Percentiles rank a stretch among this genome's conserved stretches.
phyloP scores from a whole-genome alignment of 139 green algal species.

The Astrephomene gubernaculifera region DNA sequence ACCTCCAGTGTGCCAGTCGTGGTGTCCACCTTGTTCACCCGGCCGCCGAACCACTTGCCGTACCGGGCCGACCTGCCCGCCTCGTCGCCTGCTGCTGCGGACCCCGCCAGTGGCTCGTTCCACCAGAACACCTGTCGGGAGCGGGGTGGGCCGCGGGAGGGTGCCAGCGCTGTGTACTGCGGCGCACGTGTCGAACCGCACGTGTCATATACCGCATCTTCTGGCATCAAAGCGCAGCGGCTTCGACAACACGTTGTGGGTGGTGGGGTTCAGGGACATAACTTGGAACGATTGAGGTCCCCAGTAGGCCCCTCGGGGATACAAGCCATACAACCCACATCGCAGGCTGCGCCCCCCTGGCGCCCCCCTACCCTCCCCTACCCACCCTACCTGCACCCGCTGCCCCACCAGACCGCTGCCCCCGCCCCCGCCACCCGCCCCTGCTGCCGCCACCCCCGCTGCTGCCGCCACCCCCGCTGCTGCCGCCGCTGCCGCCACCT shows the following conservation, averaged over 20 bases:
- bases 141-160: neutral
- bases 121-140: conserved; percentile 25
- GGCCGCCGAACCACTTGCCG: conserved; percentile 19
- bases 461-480: neutral
- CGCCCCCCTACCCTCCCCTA: neutral
- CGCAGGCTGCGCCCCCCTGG: neutral
- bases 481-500: neutral
- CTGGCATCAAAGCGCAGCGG: neutral
- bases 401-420: neutral
- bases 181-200: neutral
- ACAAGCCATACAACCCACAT: neutral
- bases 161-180: neutral
- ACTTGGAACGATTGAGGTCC: neutral
- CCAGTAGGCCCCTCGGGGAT: neutral
- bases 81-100: neutral
- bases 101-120: neutral
- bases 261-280: too few species aligned
- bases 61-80: neutral
- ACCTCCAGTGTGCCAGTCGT: neutral
- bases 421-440: too few species aligned
- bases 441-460: neutral
- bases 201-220: neutral
- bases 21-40: neutral
- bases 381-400: conserved; percentile 6
- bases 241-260: neutral